These are phyloP conservation scores for Penstemon barbatus DNA, from an alignment of 257 asterid genomes.

Conservation along the genomic window DNA sequence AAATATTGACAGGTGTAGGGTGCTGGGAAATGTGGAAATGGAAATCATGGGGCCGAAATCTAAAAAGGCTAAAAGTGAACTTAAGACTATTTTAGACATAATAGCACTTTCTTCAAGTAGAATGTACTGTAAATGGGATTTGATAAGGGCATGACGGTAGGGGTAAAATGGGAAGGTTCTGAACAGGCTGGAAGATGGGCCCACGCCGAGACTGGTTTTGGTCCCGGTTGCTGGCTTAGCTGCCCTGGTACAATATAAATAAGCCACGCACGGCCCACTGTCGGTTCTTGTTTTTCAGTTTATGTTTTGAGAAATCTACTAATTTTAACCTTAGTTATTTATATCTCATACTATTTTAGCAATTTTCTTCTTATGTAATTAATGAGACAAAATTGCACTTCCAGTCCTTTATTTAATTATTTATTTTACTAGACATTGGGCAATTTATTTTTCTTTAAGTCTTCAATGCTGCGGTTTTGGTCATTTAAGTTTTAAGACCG, in stretches of 20 bases:
- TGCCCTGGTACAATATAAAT: neutral
- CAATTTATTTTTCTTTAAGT: too few relatives aligned
- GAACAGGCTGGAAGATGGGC: constrained; percentile 40
- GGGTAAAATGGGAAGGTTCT: constrained; percentile 32
- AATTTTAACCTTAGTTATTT: too few relatives aligned
- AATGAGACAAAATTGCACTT: too few relatives aligned
- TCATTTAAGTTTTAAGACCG: too few relatives aligned
- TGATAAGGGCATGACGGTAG: neutral
- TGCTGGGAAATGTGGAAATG: neutral
- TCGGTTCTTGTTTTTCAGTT: neutral
- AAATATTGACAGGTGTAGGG: neutral
- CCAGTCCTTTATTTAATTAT: too few relatives aligned
- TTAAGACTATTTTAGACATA: too few relatives aligned
- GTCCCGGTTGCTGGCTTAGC: constrained; percentile 3
- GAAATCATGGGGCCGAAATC: neutral
- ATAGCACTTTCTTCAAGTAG: too few relatives aligned
- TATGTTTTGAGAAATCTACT: too few relatives aligned
- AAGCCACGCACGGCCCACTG: constrained; percentile 15
- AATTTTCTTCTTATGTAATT: too few relatives aligned
- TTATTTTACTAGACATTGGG: too few relatives aligned
- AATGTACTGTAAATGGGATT: neutral
- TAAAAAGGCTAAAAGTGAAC: neutral
- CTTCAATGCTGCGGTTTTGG: too few relatives aligned
- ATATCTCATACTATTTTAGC: too few relatives aligned
- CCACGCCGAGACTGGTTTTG: constrained; percentile 31